Conservation (phyloP, 176 grass and related monocot species). For the Rhynchospora tenuis region DNA sequence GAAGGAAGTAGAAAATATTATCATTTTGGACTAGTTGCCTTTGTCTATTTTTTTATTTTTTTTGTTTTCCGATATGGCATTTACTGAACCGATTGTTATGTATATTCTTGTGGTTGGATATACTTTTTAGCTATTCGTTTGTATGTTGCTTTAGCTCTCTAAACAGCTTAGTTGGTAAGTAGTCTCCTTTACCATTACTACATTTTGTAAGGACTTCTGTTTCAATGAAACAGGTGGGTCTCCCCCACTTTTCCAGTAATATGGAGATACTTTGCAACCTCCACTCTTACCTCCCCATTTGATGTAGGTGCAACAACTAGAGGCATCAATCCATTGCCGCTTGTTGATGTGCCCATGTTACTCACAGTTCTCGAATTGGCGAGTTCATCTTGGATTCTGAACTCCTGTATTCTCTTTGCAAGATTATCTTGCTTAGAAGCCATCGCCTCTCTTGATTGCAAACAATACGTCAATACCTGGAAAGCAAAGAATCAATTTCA, state of each 20-base stretch:
- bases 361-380: constrained; percentile 65
- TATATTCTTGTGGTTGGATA: too few relatives aligned
- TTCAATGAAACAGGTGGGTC: too few relatives aligned
- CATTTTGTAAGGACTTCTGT: too few relatives aligned
- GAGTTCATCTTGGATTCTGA: constrained; percentile 83
- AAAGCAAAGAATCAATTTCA: constrained; percentile 8
- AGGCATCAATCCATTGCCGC: constrained; percentile 60
- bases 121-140: too few relatives aligned
- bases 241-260: too few relatives aligned
- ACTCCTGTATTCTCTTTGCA: constrained; percentile 95
- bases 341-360: constrained; percentile 54
- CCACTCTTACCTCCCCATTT: constrained; percentile 66
- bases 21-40: too few relatives aligned
- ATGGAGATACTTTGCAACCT: not conserved
- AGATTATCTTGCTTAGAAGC: constrained; percentile 85
- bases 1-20: not conserved
- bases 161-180: too few relatives aligned
- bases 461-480: constrained; percentile 84
- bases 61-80: too few relatives aligned
- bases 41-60: too few relatives aligned
- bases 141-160: too few relatives aligned
- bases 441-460: constrained; percentile 88
- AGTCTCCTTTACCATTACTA: too few relatives aligned
- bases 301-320: constrained; percentile 68
- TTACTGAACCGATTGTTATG: too few relatives aligned